These are phyloP conservation scores for Nigrograna mackinnonii DNA, from an alignment of 2,329 filamentous ascomycete genomes.

Conservation along the genomic window DNA sequence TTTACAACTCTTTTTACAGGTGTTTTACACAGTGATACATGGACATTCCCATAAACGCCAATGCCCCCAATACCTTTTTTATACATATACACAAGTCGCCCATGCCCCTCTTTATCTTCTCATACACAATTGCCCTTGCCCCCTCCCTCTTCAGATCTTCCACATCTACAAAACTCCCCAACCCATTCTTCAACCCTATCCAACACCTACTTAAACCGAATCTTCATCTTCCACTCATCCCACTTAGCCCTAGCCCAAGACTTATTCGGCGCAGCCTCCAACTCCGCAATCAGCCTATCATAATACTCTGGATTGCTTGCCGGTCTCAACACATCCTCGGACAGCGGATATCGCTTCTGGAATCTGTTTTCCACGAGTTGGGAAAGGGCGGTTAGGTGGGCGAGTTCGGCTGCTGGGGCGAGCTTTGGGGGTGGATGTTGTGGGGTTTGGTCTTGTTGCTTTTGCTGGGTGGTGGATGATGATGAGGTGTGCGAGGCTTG, in stretches of 20 bases:
- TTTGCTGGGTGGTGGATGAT: conserved; percentile 10
- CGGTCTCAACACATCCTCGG: conserved; percentile 31
- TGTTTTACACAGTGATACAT: too few relatives aligned
- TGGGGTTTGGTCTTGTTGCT: conserved; percentile 4
- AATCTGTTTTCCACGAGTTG: conserved; percentile 64
- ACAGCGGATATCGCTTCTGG: conserved; percentile 42
- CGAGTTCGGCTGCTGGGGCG: conserved; percentile 37
- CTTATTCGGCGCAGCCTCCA: conserved; percentile 37
- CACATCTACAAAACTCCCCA: too few relatives aligned
- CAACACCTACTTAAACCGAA: conserved; percentile 31
- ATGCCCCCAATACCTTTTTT: too few relatives aligned
- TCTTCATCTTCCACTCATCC: conserved; percentile 42
- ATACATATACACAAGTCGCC: too few relatives aligned
- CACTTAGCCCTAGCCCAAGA: conserved; percentile 37
- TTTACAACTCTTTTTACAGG: too few relatives aligned
- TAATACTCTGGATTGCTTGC: conserved; percentile 40
- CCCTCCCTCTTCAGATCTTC: background rate
- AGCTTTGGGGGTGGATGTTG: conserved; percentile 6
- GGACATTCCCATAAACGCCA: too few relatives aligned
- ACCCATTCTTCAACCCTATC: too few relatives aligned
- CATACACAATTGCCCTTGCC: background rate
- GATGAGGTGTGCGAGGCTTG: background rate
- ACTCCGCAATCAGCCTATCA: conserved; percentile 37
- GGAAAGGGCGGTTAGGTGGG: conserved; percentile 61
- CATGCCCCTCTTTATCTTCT: background rate